These are phyloP conservation scores for Penicillium hesseltinei DNA, from an alignment of 2,329 filamentous ascomycete genomes.

Conservation along the genomic window DNA sequence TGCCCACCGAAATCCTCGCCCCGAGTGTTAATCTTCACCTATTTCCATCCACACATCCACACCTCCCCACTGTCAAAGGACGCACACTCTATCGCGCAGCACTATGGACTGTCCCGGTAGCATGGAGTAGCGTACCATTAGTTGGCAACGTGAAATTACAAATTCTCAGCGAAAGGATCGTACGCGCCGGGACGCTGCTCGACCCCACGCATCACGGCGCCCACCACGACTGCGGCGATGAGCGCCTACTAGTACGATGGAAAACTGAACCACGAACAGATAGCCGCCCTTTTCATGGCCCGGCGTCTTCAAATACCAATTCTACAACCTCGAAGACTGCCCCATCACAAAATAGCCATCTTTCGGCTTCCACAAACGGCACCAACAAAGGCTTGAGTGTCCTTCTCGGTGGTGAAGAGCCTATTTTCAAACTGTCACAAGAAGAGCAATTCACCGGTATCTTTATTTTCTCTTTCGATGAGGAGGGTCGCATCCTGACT, in stretches of 20 bases:
- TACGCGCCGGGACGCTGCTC: constrained; percentile 50
- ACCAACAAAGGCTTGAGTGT: constrained; percentile 43
- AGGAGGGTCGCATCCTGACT: constrained; percentile 74
- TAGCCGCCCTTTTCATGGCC: constrained; percentile 21
- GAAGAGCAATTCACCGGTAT: constrained; percentile 82
- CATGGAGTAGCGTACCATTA: constrained; percentile 89
- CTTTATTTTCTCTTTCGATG: constrained; percentile 95
- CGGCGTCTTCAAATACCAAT: constrained; percentile 2
- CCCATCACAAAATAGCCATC: constrained; percentile 13
- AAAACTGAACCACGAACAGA: constrained; percentile 56
- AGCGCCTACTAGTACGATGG: constrained; percentile 91
- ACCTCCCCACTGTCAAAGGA: constrained; percentile 85
- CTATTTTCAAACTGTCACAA: constrained; percentile 52
- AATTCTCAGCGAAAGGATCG: constrained; percentile 87
- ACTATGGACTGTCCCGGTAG: constrained; percentile 91
- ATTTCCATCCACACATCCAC: constrained; percentile 60
- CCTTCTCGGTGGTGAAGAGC: constrained; percentile 54
- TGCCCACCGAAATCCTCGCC: constrained; percentile 62
- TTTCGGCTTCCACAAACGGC: constrained; percentile 29
- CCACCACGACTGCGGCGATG: constrained; percentile 47
- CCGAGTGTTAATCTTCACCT: constrained; percentile 62
- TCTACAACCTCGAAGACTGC: constrained; percentile 11
- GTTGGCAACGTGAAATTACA: constrained; percentile 85
- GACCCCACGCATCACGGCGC: constrained; percentile 35
- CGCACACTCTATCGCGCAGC: constrained; percentile 88